Evolutionary conservation across 768 basidiomycete genomes (phyloP), one percentile per base, ranked within the genome.

Genomic region (Collybia nuda): DNA sequence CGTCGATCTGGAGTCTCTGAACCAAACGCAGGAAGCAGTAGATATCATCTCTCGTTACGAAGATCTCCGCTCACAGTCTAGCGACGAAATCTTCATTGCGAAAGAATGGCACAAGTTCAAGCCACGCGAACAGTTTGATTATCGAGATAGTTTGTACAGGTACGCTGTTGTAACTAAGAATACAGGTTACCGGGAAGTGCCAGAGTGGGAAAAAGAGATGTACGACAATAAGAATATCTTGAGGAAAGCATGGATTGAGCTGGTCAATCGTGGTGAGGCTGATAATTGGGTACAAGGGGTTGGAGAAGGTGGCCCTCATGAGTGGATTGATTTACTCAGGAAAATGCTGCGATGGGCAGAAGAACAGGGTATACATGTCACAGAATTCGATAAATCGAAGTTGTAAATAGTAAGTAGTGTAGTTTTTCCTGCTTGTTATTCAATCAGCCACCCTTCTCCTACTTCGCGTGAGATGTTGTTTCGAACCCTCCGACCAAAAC

Each of bases 271-370:
- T 5, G 84, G 85, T 0, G 77, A 84, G 49, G 84, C 81, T 2
- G 75, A 75, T 29, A 68, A 70, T 15, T 88, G 83, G 83, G 72
- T 88, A 19, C 68, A 67, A 46, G 85, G 77, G 1, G 80, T 90
- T n/a, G 88, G 88, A 1, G 64, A 75, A 60, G 70, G 71, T 17
- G 82, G 79, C 23, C 47, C 60, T 4, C 63, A 78, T 26, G 85
- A 89, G 54, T 91, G 89, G 89, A 71, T 82, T 8, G 76, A 74
- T 23, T 51, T 77, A 46, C 59, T 75, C 60, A 56, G 59, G 48
- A 63, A 58, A 44, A 55, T 79, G 41, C 43, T 71, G 15, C 55
- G 54, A 39, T 67, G 63, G 57, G 67, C 60, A 3, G 53, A 68
- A 38, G 65, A 66, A 21, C 45, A 57, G 48, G 54, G 54, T 0